These are phyloP conservation scores for Lentinula sp. DNA, from an alignment of 768 basidiomycete species.

Conservation along the genomic window DNA sequence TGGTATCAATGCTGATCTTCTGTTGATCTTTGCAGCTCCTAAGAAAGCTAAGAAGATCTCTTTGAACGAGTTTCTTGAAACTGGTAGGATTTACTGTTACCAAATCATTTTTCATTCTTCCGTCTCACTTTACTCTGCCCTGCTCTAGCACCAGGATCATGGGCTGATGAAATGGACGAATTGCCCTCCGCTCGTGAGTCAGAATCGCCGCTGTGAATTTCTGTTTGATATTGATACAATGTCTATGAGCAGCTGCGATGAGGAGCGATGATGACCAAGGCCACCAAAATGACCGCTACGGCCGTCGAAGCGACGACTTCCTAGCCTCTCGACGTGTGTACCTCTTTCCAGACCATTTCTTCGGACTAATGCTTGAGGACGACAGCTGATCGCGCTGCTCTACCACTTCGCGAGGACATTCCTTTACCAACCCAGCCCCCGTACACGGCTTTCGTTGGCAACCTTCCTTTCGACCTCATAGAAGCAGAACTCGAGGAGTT, in stretches of 20 bases:
- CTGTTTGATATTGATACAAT: slow-evolving; percentile 9
- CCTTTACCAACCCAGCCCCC: slow-evolving; percentile 95
- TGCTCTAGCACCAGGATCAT: slow-evolving; percentile 75
- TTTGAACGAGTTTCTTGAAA: slow-evolving; percentile 87
- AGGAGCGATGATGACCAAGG: slow-evolving; percentile 62
- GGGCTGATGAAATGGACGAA: slow-evolving; percentile 98
- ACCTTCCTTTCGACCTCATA: slow-evolving; percentile 87
- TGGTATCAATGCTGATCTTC: background rate
- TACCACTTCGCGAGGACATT: slow-evolving; percentile 76
- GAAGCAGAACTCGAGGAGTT: slow-evolving; percentile 79
- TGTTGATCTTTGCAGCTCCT: slow-evolving; percentile 49
- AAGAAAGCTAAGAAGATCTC: slow-evolving; percentile 93
- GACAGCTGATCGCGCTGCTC: slow-evolving; percentile 49
- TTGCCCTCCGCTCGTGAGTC: slow-evolving; percentile 90
- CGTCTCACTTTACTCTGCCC: slow-evolving; percentile 11
- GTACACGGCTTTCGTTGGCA: slow-evolving; percentile 95
- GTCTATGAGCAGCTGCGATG: slow-evolving; percentile 48
- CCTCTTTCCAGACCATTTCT: background rate
- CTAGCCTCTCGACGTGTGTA: slow-evolving; percentile 52
- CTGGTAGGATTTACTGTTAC: slow-evolving; percentile 50
- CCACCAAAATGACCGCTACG: slow-evolving; percentile 48
- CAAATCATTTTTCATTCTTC: slow-evolving; percentile 9
- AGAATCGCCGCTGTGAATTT: background rate
- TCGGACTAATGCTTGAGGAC: background rate
- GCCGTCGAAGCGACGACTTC: slow-evolving; percentile 60